Conservation (phyloP, 176 grass and related monocot genomes). For the Carex cristatella region DNA sequence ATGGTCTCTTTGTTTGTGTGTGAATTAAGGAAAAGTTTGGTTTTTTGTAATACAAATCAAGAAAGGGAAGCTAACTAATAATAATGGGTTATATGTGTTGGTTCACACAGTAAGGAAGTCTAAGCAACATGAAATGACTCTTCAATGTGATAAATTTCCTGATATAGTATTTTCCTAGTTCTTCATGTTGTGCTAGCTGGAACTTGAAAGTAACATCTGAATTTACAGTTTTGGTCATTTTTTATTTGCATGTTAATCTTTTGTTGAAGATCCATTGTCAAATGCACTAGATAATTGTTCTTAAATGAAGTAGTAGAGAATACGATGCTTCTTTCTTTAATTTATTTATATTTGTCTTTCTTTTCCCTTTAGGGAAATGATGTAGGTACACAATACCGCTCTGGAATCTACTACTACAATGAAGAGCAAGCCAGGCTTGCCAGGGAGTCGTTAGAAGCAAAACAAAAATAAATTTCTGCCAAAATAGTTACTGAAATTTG, state of each 20-base stretch:
- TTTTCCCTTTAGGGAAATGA: conserved; percentile 51
- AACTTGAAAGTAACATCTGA: neutral
- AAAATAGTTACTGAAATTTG: conserved; percentile 77
- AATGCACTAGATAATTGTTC: neutral
- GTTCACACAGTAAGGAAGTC: neutral
- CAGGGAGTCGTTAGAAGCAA: conserved; percentile 41
- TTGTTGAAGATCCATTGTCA: neutral
- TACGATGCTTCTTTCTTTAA: no score
- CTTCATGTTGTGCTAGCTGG: neutral
- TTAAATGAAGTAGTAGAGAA: no score
- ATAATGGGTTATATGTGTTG: neutral
- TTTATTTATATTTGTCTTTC: neutral
- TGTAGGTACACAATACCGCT: conserved; percentile 87
- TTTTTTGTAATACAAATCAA: neutral
- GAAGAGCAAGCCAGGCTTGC: conserved; percentile 59
- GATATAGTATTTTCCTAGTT: neutral
- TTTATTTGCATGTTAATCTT: neutral
- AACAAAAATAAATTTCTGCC: conserved; percentile 49
- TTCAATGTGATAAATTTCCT: neutral
- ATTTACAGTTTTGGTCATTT: neutral
- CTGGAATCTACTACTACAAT: conserved; percentile 94
- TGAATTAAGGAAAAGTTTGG: no score
- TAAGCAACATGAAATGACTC: neutral
- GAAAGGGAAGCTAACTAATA: neutral
- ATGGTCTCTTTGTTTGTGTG: no score